phyloP scores from a whole-genome alignment of 352 stramenopile genomes.

The Phytophthora pistaciae region DNA sequence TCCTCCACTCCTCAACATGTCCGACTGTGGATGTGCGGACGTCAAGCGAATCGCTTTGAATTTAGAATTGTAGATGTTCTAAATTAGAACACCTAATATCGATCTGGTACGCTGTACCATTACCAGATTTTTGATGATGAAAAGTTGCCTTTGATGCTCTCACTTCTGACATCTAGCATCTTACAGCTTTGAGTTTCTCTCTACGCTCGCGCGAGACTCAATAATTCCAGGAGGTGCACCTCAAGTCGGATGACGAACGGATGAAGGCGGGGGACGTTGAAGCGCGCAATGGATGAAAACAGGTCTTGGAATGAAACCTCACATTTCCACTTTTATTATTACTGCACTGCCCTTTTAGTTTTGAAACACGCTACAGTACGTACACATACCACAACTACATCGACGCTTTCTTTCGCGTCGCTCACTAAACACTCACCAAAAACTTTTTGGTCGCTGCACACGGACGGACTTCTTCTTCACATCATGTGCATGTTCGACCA shows the following conservation, averaged over 20 bases:
- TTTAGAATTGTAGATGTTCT: too few relatives aligned
- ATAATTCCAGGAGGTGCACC: constrained; percentile 8
- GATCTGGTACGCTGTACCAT: not conserved
- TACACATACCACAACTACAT: constrained; percentile 31
- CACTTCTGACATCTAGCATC: not conserved
- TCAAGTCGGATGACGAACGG: constrained; percentile 26
- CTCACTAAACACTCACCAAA: constrained; percentile 28
- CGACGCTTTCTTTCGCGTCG: constrained; percentile 39
- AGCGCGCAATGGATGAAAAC: not conserved
- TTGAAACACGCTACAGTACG: constrained; percentile 24
- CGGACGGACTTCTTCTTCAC: constrained; percentile 31
- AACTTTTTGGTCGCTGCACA: not conserved
- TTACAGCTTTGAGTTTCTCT: not conserved
- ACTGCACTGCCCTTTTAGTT: constrained; percentile 22
- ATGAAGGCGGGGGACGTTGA: constrained; percentile 4
- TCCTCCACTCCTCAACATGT: constrained; percentile 21
- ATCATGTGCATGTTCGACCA: constrained; percentile 85
- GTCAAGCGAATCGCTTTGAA: not conserved
- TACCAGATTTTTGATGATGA: not conserved
- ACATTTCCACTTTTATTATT: constrained; percentile 29
- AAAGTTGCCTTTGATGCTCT: not conserved
- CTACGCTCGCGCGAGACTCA: not conserved
- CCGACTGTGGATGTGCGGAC: not conserved
- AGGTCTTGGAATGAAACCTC: not conserved
- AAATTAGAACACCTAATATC: not conserved